A percentile compares a stretch with the other conserved stretches of the same genome.
Evolutionary conservation across 192 early-diverging fungal genomes (phyloP).

Genomic region (Backusella tarrabulga): DNA sequence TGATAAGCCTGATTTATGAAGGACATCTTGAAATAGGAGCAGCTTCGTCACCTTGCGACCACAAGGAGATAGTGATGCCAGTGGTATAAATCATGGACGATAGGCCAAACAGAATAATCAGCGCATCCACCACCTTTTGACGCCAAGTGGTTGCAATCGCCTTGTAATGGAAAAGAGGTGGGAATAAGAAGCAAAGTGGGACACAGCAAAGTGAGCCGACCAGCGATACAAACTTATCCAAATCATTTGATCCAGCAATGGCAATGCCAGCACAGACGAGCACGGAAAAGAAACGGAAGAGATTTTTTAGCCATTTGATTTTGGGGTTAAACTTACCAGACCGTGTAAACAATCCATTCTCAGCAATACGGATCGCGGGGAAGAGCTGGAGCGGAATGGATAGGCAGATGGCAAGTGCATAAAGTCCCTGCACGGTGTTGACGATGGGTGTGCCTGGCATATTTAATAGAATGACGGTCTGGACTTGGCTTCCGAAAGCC

Average conservation of each 20-base stretch:
- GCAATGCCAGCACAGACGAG: slow-evolving; percentile 69
- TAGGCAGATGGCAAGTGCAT: slow-evolving; percentile 90
- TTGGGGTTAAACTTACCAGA: slow-evolving; percentile 76
- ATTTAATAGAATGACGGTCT: slow-evolving; percentile 88
- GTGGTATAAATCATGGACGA: slow-evolving; percentile 82
- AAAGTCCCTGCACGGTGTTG: slow-evolving; percentile 75
- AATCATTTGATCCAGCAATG: slow-evolving; percentile 69
- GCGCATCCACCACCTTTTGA: slow-evolving; percentile 53
- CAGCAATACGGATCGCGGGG: slow-evolving; percentile 91
- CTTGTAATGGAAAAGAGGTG: slow-evolving; percentile 79
- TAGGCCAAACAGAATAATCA: slow-evolving; percentile 65
- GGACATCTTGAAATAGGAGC: slow-evolving; percentile 25
- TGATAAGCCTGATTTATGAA: not conserved
- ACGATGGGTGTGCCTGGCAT: slow-evolving; percentile 72
- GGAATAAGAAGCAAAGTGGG: slow-evolving; percentile 83
- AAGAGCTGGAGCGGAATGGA: slow-evolving; percentile 93
- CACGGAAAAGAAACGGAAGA: slow-evolving; percentile 69
- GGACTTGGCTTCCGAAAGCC: slow-evolving; percentile 80
- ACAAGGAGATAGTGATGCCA: slow-evolving; percentile 66
- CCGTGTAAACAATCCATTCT: slow-evolving; percentile 79
- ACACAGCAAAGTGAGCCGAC: slow-evolving; percentile 43
- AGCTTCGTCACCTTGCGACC: slow-evolving; percentile 37
- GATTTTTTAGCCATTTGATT: slow-evolving; percentile 89
- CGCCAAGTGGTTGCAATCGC: slow-evolving; percentile 52
- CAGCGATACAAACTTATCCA: slow-evolving; percentile 36